Conservation (phyloP, 75 land plant genomes). For the Pseudotsuga menziesii region DNA sequence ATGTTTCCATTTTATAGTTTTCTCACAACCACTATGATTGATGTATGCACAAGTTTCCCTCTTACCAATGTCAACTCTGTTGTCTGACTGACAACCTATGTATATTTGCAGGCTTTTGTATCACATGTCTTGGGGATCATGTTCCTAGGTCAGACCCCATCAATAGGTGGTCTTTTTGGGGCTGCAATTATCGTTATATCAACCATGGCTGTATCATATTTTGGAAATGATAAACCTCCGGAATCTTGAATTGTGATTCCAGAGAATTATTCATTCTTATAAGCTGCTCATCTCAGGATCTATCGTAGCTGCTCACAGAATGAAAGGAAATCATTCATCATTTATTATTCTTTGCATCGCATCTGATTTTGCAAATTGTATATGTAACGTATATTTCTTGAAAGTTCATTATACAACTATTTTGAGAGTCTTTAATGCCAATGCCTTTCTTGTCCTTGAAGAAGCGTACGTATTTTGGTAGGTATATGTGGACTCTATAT, state of each 20-base stretch:
- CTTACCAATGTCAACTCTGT: neutral
- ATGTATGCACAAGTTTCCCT: neutral
- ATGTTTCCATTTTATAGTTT: neutral
- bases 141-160: conserved; percentile 3
- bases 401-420: too few relatives aligned
- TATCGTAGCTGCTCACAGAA: too few relatives aligned
- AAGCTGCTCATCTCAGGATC: too few relatives aligned
- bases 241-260: neutral
- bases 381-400: too few relatives aligned
- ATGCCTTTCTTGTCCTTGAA: too few relatives aligned
- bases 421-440: too few relatives aligned
- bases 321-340: too few relatives aligned
- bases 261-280: too few relatives aligned
- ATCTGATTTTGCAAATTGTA: too few relatives aligned
- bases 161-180: neutral
- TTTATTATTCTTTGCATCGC: too few relatives aligned
- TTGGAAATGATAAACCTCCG: neutral
- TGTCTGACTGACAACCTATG: neutral
- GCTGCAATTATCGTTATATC: neutral
- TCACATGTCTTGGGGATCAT: conserved; percentile 1
- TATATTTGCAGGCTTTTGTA: conserved; percentile 4
- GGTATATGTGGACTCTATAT: too few relatives aligned
- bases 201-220: neutral
- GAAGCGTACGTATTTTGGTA: too few relatives aligned
- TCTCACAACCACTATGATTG: neutral